Evolutionary conservation across 768 basidiomycete species (phyloP).

Genomic region (Leccinellum luteum): DNA sequence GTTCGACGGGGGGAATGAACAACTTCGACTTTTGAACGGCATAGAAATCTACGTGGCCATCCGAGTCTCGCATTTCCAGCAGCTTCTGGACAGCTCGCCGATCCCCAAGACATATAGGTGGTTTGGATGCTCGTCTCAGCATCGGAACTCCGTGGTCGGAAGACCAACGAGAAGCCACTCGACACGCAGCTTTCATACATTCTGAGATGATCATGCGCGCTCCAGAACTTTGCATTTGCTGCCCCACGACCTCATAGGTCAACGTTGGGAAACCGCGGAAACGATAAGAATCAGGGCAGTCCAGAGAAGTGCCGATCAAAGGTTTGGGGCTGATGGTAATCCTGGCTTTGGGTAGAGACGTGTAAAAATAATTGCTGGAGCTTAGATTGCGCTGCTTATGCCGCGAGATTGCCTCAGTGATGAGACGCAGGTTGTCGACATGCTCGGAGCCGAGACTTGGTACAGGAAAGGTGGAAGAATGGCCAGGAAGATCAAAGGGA

Average conservation of each 20-base stretch:
- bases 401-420: conserved; percentile 28
- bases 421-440: conserved; percentile 28
- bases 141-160: conserved; percentile 57
- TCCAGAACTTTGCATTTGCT: conserved; percentile 33
- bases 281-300: conserved; percentile 29
- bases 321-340: conserved; percentile 32
- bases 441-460: conserved; percentile 16
- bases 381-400: conserved; percentile 24
- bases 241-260: conserved; percentile 41
- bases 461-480: background rate
- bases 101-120: conserved; percentile 31
- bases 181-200: conserved; percentile 77
- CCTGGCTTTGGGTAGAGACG: conserved; percentile 21
- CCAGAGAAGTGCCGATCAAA: conserved; percentile 30
- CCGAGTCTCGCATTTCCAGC: conserved; percentile 44
- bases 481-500: conserved; percentile 19
- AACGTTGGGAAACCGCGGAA: conserved; percentile 51
- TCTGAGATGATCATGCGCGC: conserved; percentile 67
- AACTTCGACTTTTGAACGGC: conserved; percentile 34
- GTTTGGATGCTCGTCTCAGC: conserved; percentile 52
- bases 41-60: conserved; percentile 43
- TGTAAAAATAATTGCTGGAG: conserved; percentile 25
- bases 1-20: conserved; percentile 36
- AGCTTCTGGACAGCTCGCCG: conserved; percentile 41
- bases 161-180: conserved; percentile 72